Percentiles rank a stretch among this genome's conserved stretches.
Conservation (phyloP, 1,284 basidiomycete genomes). For the Puccinia coronata region DNA sequence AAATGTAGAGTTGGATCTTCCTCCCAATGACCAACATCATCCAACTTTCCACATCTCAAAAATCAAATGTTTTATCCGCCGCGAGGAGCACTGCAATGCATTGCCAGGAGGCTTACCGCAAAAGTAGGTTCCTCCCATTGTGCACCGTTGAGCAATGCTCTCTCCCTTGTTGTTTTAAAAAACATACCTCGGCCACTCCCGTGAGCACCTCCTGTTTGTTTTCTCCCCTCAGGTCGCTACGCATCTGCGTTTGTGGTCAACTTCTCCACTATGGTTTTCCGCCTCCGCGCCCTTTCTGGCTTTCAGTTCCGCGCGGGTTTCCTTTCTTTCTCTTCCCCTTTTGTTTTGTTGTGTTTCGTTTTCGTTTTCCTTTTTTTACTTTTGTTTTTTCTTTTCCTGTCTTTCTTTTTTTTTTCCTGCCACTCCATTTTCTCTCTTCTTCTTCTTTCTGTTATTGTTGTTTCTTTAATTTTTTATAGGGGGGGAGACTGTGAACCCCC, state of each 20-base stretch:
- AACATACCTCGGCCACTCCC: too few species aligned
- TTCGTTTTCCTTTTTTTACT: neutral
- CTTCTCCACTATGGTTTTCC: neutral
- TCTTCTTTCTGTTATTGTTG: too few species aligned
- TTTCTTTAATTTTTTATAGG: too few species aligned
- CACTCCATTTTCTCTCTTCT: too few species aligned
- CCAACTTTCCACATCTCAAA: conserved; percentile 22
- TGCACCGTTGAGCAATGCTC: too few species aligned
- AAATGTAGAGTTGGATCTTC: conserved; percentile 5
- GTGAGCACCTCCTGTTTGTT: neutral
- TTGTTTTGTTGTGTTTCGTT: neutral
- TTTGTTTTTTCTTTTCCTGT: neutral
- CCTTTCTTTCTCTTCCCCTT: neutral
- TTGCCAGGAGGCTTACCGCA: too few species aligned
- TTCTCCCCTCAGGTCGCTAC: neutral
- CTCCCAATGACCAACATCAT: neutral
- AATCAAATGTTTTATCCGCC: neutral
- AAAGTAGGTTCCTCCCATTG: too few species aligned
- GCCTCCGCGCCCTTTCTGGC: neutral
- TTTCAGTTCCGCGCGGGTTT: neutral
- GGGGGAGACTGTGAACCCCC: too few species aligned
- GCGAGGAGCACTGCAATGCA: too few species aligned
- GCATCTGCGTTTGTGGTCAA: neutral
- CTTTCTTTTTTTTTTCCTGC: too few species aligned
- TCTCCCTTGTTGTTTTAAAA: too few species aligned